Evolutionary conservation across 108 stramenopile species (phyloP), one percentile per base, ranked within the genome.

Genomic region (Skeletonema tropicum): DNA sequence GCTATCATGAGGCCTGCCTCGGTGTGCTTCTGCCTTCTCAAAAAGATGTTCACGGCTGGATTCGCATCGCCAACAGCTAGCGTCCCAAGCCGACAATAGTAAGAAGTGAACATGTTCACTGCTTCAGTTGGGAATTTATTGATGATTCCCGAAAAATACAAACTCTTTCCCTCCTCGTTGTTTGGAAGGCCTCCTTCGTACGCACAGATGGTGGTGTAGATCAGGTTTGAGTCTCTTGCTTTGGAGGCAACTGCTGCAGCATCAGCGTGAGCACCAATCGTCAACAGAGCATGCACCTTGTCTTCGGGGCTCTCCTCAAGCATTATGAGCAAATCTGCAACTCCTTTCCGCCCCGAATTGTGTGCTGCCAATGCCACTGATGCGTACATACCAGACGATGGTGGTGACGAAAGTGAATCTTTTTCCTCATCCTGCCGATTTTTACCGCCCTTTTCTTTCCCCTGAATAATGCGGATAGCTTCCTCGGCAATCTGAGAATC

Each of bases 221-320:
- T 86, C 46, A 89, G 89, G 57, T 94, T 90, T 8, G 85, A 75
- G 68, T 94, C 94, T 63, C 86, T 79, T 10, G 89, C 89, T 52
- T 76, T 68, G 6, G 87, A 85, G 0, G 94, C 94, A 30, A 92
- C 94, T 12, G 91, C 87, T 36, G 88, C 82, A 0, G 94, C 94
- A 71, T 92, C 94, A 3, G 86, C 88, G 73, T 83, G 91, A 13
- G 84, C 82, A 45, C 90, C 90, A 36, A 83, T 91, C 2, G 90
- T 74, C 33, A 92, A 75, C 63, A 94, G 79, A 31, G 91, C 90
- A 15, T 89, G 91, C 60, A 94, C 94, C 70, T 94, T 94, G 57
- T 94, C 94, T 0, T 80, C 77, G 31, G 90, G 85, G 60, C 90
- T 88, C 31, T 86, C 84, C 67, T 94, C 94, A 49, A 92, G 74